phyloP scores from a whole-genome alignment of 352 stramenopile species.

The Phytophthora syringae region DNA sequence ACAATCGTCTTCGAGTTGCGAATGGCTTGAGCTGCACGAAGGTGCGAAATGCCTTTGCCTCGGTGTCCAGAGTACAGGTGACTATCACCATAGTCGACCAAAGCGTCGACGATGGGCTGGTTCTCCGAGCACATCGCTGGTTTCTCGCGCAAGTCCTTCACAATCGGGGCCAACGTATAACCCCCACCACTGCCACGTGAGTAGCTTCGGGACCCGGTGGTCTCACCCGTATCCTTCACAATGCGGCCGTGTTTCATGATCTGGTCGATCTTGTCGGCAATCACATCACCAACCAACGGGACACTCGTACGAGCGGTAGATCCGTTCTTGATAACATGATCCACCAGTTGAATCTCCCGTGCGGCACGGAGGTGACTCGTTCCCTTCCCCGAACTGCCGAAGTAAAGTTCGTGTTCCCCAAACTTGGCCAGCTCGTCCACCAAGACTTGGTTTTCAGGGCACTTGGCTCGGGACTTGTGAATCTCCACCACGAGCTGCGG shows the following conservation, averaged over 20 bases:
- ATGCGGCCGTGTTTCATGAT: constrained; percentile 75
- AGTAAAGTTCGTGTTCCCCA: constrained; percentile 76
- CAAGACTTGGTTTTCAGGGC: constrained; percentile 66
- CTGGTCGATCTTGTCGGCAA: constrained; percentile 83
- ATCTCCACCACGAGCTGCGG: constrained; percentile 62
- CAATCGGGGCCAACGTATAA: constrained; percentile 66
- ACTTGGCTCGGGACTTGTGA: constrained; percentile 47
- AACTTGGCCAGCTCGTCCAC: constrained; percentile 72
- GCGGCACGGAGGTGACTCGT: constrained; percentile 71
- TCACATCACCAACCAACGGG: constrained; percentile 68
- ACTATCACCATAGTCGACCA: constrained; percentile 76
- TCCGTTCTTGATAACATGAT: constrained; percentile 58
- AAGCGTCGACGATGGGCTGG: constrained; percentile 67
- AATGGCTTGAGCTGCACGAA: constrained; percentile 70
- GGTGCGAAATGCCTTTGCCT: constrained; percentile 79
- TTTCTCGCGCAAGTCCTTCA: constrained; percentile 65
- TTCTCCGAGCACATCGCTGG: constrained; percentile 65
- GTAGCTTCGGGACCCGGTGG: constrained; percentile 20
- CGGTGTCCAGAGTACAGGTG: constrained; percentile 69
- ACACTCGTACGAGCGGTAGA: constrained; percentile 50
- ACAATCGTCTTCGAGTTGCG: constrained; percentile 59
- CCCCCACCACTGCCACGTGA: constrained; percentile 45
- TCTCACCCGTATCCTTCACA: constrained; percentile 45
- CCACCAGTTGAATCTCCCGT: constrained; percentile 61
- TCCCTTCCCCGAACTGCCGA: constrained; percentile 73